Evolutionary conservation across 192 early-diverging fungal genomes (phyloP), one percentile per base, ranked within the genome.

Genomic region (Coemansia sp.): DNA sequence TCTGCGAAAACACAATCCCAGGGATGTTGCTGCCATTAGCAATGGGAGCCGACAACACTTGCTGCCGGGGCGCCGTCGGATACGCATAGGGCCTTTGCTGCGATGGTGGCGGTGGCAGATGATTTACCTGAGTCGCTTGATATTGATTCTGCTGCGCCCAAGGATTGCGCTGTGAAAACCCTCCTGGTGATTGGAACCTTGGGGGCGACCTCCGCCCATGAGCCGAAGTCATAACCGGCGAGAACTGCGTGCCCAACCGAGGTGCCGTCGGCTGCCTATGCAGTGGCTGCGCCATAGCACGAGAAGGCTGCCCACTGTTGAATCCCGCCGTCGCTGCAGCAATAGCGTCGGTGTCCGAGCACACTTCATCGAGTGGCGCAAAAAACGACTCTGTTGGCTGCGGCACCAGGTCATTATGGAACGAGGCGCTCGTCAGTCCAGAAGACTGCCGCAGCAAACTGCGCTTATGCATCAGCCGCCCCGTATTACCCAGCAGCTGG

Each of bases 371-470:
- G n/a, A 80, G 38, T 34, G 77, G 77, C 2, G 77, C 77, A 55
- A 80, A 80, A n/a, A 80, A 80, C 33, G 77, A 80, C 50, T 80
- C 77, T 11, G 60, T 79, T 0, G 77, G 42, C 51, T 73, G 77
- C 3, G 77, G 77, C 20, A 80, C 77, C 42, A 80, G 40, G 24
- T 80, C 77, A 24, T 80, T 80, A 28, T 80, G 65, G 51, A 80
- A 80, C 36, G 72, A 74, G 23, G 72, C 77, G 42, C 53, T 74
- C 18, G 69, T 74, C 33, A 74, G 59, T 0, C 71, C 77, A 10
- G 72, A 74, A 5, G 77, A 74, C 59, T 80, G 71, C 1, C 77
- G 60, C 53, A 80, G 45, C 43, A 80, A 35, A 20, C 69, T 74
- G 45, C 72, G 67, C 66, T 73, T 80, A 21, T 73, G 65, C 51